phyloP scores from a whole-genome alignment of 1,284 basidiomycete genomes.

The Naganishia sp. region DNA sequence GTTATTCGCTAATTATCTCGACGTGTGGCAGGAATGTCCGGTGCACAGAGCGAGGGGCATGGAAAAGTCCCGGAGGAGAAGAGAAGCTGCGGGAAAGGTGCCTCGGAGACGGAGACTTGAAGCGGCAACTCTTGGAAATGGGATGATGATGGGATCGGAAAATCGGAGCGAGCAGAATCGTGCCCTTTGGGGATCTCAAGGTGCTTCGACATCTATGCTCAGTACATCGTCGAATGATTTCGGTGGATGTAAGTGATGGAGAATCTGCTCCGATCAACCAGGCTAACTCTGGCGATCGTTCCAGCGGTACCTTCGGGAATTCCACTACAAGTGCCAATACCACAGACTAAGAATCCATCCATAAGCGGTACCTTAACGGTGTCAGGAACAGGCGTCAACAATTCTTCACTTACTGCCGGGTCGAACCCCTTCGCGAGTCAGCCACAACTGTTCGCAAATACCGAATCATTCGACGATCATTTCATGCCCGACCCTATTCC shows the following conservation, averaged over 20 bases:
- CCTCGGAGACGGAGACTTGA: conserved; percentile 3
- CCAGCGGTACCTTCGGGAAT: background rate
- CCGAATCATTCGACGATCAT: background rate
- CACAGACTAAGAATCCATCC: background rate
- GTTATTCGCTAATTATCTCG: no score
- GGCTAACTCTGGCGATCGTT: background rate
- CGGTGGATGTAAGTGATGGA: background rate
- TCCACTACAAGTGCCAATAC: background rate
- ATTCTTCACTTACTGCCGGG: background rate
- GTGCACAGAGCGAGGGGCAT: conserved; percentile 18
- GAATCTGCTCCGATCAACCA: background rate
- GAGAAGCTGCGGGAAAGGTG: conserved; percentile 21
- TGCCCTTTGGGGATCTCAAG: background rate
- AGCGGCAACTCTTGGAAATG: background rate
- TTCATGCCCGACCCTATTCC: background rate
- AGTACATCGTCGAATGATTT: background rate
- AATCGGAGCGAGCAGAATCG: background rate
- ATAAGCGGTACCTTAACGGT: background rate
- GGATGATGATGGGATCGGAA: background rate
- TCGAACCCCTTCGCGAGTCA: background rate
- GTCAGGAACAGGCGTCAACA: background rate
- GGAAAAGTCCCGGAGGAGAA: conserved; percentile 11
- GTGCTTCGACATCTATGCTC: background rate
- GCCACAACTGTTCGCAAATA: background rate
- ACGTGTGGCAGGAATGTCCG: conserved; percentile 10